Percentiles rank a stretch among this genome's conserved stretches.
Conservation (phyloP, 352 stramenopile species). For the Phytophthora europaea region DNA sequence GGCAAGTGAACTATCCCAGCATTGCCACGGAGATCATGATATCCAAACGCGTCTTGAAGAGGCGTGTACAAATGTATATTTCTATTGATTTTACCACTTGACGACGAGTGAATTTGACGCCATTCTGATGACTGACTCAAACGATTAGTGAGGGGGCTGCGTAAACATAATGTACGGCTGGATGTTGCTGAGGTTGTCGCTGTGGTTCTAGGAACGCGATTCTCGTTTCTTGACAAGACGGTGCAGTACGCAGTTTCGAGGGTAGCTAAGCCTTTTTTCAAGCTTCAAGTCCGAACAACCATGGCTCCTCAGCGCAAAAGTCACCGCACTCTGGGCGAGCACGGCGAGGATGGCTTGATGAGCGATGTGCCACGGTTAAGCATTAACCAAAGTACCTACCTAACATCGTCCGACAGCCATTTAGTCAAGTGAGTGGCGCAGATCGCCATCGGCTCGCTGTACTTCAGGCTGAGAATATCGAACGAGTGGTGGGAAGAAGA, state of each 20-base stretch:
- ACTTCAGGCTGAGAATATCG: not conserved
- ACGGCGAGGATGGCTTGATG: not conserved
- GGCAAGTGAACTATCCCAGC: slow-evolving; percentile 2
- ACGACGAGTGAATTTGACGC: not conserved
- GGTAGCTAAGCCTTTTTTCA: not conserved
- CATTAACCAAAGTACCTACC: no score
- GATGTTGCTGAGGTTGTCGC: not conserved
- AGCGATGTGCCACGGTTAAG: not conserved
- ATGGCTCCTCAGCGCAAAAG: not conserved
- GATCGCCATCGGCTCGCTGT: not conserved
- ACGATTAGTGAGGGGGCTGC: not conserved
- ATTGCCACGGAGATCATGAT: not conserved
- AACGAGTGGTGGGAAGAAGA: not conserved
- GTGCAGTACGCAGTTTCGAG: not conserved
- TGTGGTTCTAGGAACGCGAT: not conserved
- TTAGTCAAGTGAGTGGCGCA: not conserved
- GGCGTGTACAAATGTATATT: slow-evolving; percentile 2
- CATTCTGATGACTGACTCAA: not conserved
- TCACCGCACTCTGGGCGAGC: not conserved
- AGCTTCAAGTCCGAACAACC: not conserved
- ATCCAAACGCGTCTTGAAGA: not conserved
- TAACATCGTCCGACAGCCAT: no score
- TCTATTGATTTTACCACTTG: not conserved
- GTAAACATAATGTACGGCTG: not conserved
- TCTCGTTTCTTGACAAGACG: not conserved